phyloP scores from a whole-genome alignment of 1,284 basidiomycete species.

The Austropuccinia psidii region DNA sequence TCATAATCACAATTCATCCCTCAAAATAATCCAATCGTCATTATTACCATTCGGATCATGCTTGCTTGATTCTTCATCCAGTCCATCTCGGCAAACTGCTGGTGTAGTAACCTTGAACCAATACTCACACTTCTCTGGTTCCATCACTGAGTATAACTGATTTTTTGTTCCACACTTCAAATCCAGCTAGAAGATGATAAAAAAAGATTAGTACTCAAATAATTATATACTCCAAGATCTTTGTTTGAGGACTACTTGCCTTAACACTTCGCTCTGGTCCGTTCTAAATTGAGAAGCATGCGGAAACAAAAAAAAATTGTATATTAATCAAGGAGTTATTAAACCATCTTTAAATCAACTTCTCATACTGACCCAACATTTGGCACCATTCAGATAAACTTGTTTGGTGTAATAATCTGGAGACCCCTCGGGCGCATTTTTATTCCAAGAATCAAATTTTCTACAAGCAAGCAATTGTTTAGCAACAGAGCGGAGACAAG shows the following conservation, averaged over 20 bases:
- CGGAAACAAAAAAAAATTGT: not conserved
- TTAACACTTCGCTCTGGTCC: slow-evolving; percentile 76
- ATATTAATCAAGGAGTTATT: not conserved
- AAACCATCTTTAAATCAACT: not conserved
- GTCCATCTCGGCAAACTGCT: slow-evolving; percentile 61
- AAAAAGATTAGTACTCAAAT: not conserved
- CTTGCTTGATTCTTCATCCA: slow-evolving; percentile 60
- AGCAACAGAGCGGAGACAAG: not conserved
- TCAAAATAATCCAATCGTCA: slow-evolving; percentile 84
- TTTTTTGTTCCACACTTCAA: slow-evolving; percentile 81
- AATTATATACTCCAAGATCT: not conserved
- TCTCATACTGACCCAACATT: slow-evolving; percentile 60
- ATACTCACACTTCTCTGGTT: slow-evolving; percentile 97
- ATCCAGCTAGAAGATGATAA: slow-evolving; percentile 56
- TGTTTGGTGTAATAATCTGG: slow-evolving; percentile 72
- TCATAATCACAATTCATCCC: slow-evolving; percentile 65
- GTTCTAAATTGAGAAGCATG: slow-evolving; percentile 54
- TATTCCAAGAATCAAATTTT: slow-evolving; percentile 68
- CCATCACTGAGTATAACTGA: slow-evolving; percentile 67
- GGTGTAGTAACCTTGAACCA: slow-evolving; percentile 77
- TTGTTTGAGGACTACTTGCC: slow-evolving; percentile 48
- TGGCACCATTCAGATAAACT: slow-evolving; percentile 66
- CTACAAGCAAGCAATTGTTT: slow-evolving; percentile 49
- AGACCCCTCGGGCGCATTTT: slow-evolving; percentile 56
- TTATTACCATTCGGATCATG: too few relatives aligned